Percentiles rank a stretch among this genome's conserved stretches.
Evolutionary conservation across 148 eudicot species (phyloP).

Genomic region (Silene conica): DNA sequence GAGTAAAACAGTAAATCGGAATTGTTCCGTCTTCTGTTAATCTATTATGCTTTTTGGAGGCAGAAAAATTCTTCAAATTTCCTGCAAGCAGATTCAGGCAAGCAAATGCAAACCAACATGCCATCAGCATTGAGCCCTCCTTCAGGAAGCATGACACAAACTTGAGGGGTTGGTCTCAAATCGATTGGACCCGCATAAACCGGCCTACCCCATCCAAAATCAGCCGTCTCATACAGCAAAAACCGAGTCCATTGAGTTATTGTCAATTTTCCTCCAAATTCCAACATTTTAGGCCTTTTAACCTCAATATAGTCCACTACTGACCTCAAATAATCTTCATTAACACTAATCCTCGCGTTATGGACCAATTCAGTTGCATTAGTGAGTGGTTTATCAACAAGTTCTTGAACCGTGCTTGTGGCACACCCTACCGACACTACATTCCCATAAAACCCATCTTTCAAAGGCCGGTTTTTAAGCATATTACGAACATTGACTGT

Average conservation of each 20-base stretch:
- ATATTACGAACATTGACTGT: slow-evolving; percentile 72
- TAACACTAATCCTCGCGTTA: slow-evolving; percentile 50
- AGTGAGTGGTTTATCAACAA: slow-evolving; percentile 35
- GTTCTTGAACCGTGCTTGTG: slow-evolving; percentile 45
- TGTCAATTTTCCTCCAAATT: slow-evolving; percentile 82
- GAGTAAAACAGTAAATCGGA: background rate
- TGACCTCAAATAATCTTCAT: slow-evolving; percentile 76
- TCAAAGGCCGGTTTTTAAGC: slow-evolving; percentile 46
- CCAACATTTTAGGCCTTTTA: slow-evolving; percentile 66
- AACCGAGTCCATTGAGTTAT: slow-evolving; percentile 97
- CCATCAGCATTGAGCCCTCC: slow-evolving; percentile 48
- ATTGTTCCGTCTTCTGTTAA: background rate
- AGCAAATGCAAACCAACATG: slow-evolving; percentile 81
- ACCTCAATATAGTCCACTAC: slow-evolving; percentile 66
- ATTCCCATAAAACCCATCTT: slow-evolving; percentile 86
- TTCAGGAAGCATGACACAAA: slow-evolving; percentile 71
- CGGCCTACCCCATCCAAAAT: slow-evolving; percentile 89
- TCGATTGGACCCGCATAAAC: slow-evolving; percentile 87
- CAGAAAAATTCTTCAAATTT: slow-evolving; percentile 47
- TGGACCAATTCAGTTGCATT: slow-evolving; percentile 46
- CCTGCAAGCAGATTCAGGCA: slow-evolving; percentile 58
- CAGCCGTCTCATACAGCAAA: slow-evolving; percentile 75
- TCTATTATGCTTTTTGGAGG: slow-evolving; percentile 18
- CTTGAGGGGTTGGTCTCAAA: slow-evolving; percentile 87
- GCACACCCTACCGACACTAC: slow-evolving; percentile 77